Percentiles rank a stretch among this genome's conserved stretches.
phyloP scores from a whole-genome alignment of 371 early-diverging fungal genomes.

The Apophysomyces ossiformis region DNA sequence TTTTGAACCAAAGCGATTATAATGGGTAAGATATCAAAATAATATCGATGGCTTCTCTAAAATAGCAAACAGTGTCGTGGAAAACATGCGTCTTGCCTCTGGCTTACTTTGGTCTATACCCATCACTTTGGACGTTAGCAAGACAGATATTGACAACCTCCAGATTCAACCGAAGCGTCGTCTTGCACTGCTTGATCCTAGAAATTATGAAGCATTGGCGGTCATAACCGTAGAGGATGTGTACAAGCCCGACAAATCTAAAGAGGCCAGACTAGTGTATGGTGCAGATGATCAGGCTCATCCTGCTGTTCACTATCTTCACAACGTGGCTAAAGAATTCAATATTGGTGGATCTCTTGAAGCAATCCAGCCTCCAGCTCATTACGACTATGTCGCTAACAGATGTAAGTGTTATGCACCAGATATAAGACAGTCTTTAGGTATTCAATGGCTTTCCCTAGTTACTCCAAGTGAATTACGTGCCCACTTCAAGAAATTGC shows the following conservation, averaged over 20 bases:
- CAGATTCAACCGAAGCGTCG: conserved; percentile 57
- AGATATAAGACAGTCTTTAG: not conserved
- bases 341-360: conserved; percentile 84
- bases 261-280: conserved; percentile 81
- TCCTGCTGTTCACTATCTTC: conserved; percentile 86
- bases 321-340: conserved; percentile 71
- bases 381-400: conserved; percentile 87
- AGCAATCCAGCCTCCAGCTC: conserved; percentile 79
- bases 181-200: conserved; percentile 78
- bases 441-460: conserved; percentile 21
- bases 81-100: conserved; percentile 69
- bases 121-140: conserved; percentile 80
- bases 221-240: conserved; percentile 82
- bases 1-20: conserved; percentile 76
- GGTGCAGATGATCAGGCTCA: conserved; percentile 85
- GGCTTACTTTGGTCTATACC: conserved; percentile 91
- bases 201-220: conserved; percentile 78
- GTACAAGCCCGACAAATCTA: conserved; percentile 78
- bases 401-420: conserved; percentile 58
- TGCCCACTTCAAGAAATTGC: conserved; percentile 81
- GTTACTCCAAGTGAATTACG: conserved; percentile 88
- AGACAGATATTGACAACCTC: conserved; percentile 59
- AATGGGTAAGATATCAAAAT: conserved; percentile 38
- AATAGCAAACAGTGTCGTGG: conserved; percentile 63
- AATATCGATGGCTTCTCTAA: not conserved